Conservation (phyloP, 306 rosid species). For the Cyamopsis tetragonoloba region DNA sequence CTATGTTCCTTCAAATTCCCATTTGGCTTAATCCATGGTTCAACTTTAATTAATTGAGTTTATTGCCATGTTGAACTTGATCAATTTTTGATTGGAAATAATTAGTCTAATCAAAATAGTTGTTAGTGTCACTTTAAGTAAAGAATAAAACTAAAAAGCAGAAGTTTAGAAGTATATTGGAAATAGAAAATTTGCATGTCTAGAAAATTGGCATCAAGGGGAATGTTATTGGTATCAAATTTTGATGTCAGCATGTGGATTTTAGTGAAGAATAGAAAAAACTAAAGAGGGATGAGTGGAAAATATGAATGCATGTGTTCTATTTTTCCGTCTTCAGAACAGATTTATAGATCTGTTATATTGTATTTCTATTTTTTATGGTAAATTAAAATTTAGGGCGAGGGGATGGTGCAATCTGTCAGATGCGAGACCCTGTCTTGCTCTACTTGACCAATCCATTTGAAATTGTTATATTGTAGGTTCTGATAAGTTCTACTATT, state of each 20-base stretch:
- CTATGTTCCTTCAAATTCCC: conserved; percentile 62
- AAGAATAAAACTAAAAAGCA: not conserved
- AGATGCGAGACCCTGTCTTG: too few relatives aligned
- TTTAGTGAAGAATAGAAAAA: not conserved
- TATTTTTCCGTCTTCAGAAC: not conserved
- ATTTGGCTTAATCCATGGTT: conserved; percentile 36
- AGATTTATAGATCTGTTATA: not conserved
- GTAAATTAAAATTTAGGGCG: too few relatives aligned
- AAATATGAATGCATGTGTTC: not conserved
- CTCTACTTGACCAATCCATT: too few relatives aligned
- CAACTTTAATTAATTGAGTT: conserved; percentile 22
- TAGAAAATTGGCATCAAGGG: not conserved
- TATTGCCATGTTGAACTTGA: conserved; percentile 18
- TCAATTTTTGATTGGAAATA: conserved; percentile 14
- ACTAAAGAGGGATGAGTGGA: not conserved
- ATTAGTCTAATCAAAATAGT: not conserved
- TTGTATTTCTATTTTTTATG: too few relatives aligned
- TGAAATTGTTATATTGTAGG: not conserved
- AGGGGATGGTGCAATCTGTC: too few relatives aligned
- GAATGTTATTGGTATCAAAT: not conserved
- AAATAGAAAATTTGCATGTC: not conserved
- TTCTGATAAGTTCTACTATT: not conserved
- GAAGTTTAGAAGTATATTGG: not conserved
- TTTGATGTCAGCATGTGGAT: not conserved
- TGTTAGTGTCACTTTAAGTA: conserved; percentile 15